These are phyloP conservation scores for Phytophthora sansomeana DNA, from an alignment of 352 stramenopile genomes.

Conservation along the genomic window DNA sequence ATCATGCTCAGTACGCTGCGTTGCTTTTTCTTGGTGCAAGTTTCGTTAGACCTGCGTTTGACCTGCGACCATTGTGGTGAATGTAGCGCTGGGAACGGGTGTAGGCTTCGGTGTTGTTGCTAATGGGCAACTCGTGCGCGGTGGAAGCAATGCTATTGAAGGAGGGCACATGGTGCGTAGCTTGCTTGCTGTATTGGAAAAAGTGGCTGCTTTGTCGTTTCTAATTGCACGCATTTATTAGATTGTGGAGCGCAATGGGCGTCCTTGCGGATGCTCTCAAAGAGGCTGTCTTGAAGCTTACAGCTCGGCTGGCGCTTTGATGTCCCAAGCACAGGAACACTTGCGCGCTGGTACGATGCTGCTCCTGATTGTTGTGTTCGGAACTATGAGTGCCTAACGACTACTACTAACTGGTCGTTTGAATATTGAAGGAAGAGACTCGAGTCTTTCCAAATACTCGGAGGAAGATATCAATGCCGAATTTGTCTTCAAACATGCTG, in stretches of 20 bases:
- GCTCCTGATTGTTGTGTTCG: not conserved
- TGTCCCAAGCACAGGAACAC: slow-evolving; percentile 71
- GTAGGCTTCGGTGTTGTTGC: slow-evolving; percentile 75
- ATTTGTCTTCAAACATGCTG: slow-evolving; percentile 76
- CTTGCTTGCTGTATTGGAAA: not conserved
- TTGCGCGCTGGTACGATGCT: slow-evolving; percentile 54
- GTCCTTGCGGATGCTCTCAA: slow-evolving; percentile 77
- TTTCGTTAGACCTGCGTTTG: slow-evolving; percentile 7
- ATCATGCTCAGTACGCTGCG: slow-evolving; percentile 82
- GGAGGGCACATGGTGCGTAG: slow-evolving; percentile 75
- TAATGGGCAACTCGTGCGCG: slow-evolving; percentile 73
- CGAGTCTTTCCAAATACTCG: slow-evolving; percentile 51
- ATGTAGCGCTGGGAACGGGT: slow-evolving; percentile 75
- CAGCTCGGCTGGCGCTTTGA: slow-evolving; percentile 71
- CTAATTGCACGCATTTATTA: slow-evolving; percentile 26
- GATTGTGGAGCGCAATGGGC: slow-evolving; percentile 87
- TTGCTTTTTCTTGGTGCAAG: not conserved
- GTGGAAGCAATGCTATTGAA: slow-evolving; percentile 76
- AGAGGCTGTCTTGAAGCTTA: slow-evolving; percentile 83
- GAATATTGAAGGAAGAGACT: slow-evolving; percentile 48
- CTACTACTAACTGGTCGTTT: not conserved
- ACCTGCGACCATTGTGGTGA: not conserved
- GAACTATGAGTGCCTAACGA: not conserved
- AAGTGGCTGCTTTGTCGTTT: not conserved
- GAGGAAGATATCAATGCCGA: slow-evolving; percentile 70